A percentile compares a stretch with the other conserved stretches of the same genome.
phyloP scores from a whole-genome alignment of 257 asterid genomes.

The Solanum phureja region DNA sequence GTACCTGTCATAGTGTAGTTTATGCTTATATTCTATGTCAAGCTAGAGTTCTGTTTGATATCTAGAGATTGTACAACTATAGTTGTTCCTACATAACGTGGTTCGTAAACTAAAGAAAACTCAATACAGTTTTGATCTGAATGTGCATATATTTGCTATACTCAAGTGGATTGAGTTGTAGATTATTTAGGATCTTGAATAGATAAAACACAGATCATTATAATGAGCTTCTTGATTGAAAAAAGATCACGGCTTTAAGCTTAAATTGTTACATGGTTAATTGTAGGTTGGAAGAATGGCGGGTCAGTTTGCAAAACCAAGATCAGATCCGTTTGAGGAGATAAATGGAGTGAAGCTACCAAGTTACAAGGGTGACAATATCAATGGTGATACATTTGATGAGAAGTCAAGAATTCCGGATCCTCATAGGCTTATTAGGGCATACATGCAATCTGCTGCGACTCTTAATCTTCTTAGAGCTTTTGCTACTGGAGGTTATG shows the following conservation, averaged over 20 bases:
- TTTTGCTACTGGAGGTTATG: slow-evolving; percentile 85
- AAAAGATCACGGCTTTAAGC: neutral
- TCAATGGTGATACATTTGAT: slow-evolving; percentile 56
- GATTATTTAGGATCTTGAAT: neutral
- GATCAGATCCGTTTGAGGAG: slow-evolving; percentile 53
- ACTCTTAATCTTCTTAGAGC: slow-evolving; percentile 81
- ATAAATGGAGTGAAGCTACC: slow-evolving; percentile 72
- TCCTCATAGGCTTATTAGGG: slow-evolving; percentile 75
- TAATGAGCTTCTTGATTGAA: neutral
- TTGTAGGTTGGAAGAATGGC: slow-evolving; percentile 81
- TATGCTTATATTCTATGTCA: neutral
- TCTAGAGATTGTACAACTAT: neutral
- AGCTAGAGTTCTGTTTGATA: neutral
- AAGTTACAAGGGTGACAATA: slow-evolving; percentile 80
- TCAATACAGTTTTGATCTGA: neutral
- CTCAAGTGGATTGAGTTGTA: neutral
- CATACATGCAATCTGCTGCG: slow-evolving; percentile 81
- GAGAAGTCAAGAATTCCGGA: slow-evolving; percentile 66
- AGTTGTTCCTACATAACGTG: neutral
- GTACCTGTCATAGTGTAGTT: neutral
- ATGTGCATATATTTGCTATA: neutral
- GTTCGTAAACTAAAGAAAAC: neutral
- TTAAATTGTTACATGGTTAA: neutral
- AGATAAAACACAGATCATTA: neutral
- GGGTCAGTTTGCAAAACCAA: slow-evolving; percentile 77